Evolutionary conservation across 2,329 filamentous ascomycete genomes (phyloP), one percentile per base, ranked within the genome.

Genomic region (Trichoderma atrobrunneum): DNA sequence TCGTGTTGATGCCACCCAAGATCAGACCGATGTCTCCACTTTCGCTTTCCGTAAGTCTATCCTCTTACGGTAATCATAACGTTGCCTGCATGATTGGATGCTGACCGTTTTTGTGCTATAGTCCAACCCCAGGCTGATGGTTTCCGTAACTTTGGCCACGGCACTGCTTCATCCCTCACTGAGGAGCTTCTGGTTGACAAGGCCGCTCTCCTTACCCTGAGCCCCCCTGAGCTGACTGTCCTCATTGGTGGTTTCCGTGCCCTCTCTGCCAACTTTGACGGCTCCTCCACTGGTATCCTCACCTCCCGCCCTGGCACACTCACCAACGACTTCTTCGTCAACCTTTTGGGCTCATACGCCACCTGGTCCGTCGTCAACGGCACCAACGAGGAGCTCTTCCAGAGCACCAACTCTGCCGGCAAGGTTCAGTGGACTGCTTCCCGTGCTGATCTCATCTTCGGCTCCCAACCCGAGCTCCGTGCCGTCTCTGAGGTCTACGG

Each of bases 261-360:
- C 1, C 84, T 94, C 69, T 87, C 89, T 78, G 84, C 88, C 80
- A 94, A 94, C 85, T 93, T 85, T 75, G 91, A 94, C 76, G 89
- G 90, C 59, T 92, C 91, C 0, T 79, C 83, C 24, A 80, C 87
- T 72, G 92, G 92, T 73, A 86, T 94, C 68, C 85, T 94, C 78
- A 94, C 92, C 70, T 85, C 86, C 75, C 85, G 84, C 14, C 90
- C 91, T 1, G 92, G 92, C 61, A 82, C 88, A 77, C 85, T 94
- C 77, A 92, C 89, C 78, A 93, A 92, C 81, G 92, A 94, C 83
- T 94, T 93, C 87, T 94, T 94, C 79, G 87, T 92, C 81, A 93
- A 94, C 84, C 85, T 94, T 3, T 87, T 94, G 24, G 91, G 93
- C 78, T 88, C 86, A 77, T 83, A 81, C 80, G 91, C 87, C 12